Percentiles rank a stretch among this genome's conserved stretches.
These are phyloP conservation scores for Populus pruinosa DNA, from an alignment of 345 rosid species.

Conservation along the genomic window DNA sequence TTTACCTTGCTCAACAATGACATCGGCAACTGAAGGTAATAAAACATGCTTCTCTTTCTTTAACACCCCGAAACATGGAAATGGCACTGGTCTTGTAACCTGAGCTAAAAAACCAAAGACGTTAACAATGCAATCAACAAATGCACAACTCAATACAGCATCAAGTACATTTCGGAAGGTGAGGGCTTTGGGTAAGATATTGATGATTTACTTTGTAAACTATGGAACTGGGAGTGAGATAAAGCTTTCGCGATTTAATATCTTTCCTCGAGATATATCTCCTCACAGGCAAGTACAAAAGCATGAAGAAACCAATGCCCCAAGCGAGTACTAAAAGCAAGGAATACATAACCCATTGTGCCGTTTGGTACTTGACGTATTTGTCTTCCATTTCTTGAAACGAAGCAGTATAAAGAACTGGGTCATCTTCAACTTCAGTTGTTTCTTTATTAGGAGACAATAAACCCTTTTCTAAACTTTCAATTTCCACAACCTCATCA, in stretches of 20 bases:
- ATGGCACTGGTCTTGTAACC: conserved; percentile 57
- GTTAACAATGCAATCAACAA: not conserved
- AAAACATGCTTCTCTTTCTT: conserved; percentile 68
- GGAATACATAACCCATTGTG: conserved; percentile 56
- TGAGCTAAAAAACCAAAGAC: conserved; percentile 14
- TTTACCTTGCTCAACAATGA: conserved; percentile 64
- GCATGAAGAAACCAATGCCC: conserved; percentile 69
- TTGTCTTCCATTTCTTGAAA: conserved; percentile 53
- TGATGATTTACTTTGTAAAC: conserved; percentile 50
- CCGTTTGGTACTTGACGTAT: conserved; percentile 51
- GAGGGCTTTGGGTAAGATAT: not conserved
- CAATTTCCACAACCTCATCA: conserved; percentile 48
- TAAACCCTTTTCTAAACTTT: conserved; percentile 53
- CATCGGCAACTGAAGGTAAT: conserved; percentile 57
- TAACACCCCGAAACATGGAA: conserved; percentile 65
- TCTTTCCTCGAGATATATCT: conserved; percentile 54
- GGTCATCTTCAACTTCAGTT: conserved; percentile 33
- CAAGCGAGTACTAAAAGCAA: conserved; percentile 54
- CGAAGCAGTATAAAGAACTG: conserved; percentile 49
- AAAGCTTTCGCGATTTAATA: conserved; percentile 58
- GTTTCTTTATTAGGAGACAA: conserved; percentile 19
- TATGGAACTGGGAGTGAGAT: conserved; percentile 56
- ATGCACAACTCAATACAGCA: not conserved
- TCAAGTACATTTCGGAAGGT: not conserved
- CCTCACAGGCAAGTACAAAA: conserved; percentile 54